phyloP scores from a whole-genome alignment of 306 rosid genomes.

The Styphnolobium japonicum region DNA sequence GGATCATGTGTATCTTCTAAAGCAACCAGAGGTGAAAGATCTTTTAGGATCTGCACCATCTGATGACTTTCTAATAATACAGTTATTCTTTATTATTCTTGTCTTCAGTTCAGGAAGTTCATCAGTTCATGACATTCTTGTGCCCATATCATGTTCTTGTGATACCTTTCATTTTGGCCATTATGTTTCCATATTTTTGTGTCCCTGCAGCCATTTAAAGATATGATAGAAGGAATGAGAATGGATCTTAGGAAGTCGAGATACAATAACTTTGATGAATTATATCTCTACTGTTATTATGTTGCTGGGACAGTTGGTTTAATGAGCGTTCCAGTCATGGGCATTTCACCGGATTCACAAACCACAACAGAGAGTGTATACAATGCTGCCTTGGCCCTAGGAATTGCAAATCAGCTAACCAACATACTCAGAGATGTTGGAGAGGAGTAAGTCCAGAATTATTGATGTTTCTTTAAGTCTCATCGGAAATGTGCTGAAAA shows the following conservation, averaged over 20 bases:
- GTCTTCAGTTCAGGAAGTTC: no score
- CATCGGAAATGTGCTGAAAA: not conserved
- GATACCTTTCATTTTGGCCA: not conserved
- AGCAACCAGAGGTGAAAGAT: not conserved
- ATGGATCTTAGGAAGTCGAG: conserved; percentile 52
- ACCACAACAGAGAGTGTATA: conserved; percentile 55
- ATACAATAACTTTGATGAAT: conserved; percentile 53
- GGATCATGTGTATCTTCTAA: not conserved
- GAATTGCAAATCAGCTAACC: conserved; percentile 62
- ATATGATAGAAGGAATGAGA: conserved; percentile 65
- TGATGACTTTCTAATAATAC: not conserved
- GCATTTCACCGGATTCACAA: conserved; percentile 45
- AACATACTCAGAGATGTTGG: conserved; percentile 67
- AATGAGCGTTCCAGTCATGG: conserved; percentile 67
- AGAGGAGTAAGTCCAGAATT: conserved; percentile 49
- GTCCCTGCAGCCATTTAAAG: conserved; percentile 52
- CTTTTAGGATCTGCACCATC: not conserved
- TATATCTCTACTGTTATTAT: conserved; percentile 61
- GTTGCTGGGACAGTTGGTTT: conserved; percentile 66
- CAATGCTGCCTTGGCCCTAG: conserved; percentile 58
- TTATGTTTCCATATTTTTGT: not conserved
- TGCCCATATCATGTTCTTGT: not conserved
- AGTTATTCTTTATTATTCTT: no score
- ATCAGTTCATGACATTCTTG: no score
- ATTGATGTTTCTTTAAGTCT: conserved; percentile 13